Percentiles rank a stretch among this genome's conserved stretches.
phyloP scores from a whole-genome alignment of 176 grass and related monocot species.

The Aegilops bicornis region DNA sequence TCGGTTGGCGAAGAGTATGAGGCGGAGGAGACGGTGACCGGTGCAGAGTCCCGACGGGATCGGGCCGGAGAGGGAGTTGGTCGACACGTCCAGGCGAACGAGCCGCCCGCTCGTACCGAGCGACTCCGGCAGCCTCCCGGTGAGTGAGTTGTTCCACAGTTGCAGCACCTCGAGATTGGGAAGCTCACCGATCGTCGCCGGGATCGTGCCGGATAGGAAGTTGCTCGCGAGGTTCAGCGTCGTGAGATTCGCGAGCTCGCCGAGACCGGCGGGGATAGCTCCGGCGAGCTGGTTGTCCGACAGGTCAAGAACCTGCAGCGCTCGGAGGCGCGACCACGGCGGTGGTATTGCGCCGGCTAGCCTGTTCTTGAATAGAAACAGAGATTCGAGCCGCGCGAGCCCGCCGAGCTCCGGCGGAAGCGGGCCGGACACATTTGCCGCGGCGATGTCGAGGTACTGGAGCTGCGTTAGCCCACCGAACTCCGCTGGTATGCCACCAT shows the following conservation, averaged over 20 bases:
- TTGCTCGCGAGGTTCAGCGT: slow-evolving; percentile 85
- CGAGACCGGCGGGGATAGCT: slow-evolving; percentile 48
- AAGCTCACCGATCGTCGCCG: slow-evolving; percentile 48
- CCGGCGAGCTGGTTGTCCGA: slow-evolving; percentile 73
- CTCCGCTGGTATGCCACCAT: slow-evolving; percentile 34
- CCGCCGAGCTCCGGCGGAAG: slow-evolving; percentile 49
- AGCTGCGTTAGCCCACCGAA: slow-evolving; percentile 46
- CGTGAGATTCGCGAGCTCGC: slow-evolving; percentile 45
- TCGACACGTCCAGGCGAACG: slow-evolving; percentile 75
- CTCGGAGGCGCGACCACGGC: slow-evolving; percentile 30
- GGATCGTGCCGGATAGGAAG: slow-evolving; percentile 60
- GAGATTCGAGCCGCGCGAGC: slow-evolving; percentile 34
- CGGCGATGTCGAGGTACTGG: slow-evolving; percentile 67
- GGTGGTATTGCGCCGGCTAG: slow-evolving; percentile 52
- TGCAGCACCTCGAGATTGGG: slow-evolving; percentile 69
- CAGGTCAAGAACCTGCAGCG: slow-evolving; percentile 60
- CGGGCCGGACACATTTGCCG: slow-evolving; percentile 46
- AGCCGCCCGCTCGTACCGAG: slow-evolving; percentile 53
- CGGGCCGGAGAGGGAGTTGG: slow-evolving; percentile 63
- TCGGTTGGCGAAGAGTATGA: slow-evolving; percentile 86
- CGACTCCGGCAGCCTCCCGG: slow-evolving; percentile 49
- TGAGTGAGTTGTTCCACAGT: slow-evolving; percentile 95
- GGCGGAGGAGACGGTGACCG: slow-evolving; percentile 53
- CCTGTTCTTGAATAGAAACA: slow-evolving; percentile 94
- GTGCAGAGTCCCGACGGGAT: slow-evolving; percentile 61